Evolutionary conservation across 257 asterid species (phyloP).

Genomic region (Scutellaria minor): DNA sequence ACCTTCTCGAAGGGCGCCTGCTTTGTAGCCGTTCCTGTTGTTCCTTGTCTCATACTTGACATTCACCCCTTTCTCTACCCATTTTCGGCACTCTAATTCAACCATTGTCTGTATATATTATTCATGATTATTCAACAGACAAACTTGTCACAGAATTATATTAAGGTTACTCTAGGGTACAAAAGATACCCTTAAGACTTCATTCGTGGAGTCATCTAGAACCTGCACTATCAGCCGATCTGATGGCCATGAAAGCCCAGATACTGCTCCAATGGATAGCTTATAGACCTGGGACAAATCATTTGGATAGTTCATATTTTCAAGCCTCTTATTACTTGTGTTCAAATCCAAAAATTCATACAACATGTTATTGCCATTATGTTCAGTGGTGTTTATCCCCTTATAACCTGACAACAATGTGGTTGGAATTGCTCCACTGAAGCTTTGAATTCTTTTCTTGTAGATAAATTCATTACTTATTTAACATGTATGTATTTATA

Average conservation of each 20-base stretch:
- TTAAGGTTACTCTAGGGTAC: slow-evolving; percentile 15
- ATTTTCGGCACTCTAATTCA: slow-evolving; percentile 72
- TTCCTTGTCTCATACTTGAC: slow-evolving; percentile 83
- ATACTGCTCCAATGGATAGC: slow-evolving; percentile 86
- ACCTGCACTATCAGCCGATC: slow-evolving; percentile 76
- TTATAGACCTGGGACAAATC: slow-evolving; percentile 71
- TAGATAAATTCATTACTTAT: neutral
- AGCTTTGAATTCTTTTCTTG: neutral
- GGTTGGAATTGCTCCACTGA: neutral
- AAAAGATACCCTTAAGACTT: slow-evolving; percentile 65
- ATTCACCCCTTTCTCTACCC: slow-evolving; percentile 71
- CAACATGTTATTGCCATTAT: neutral
- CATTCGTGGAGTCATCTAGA: slow-evolving; percentile 89
- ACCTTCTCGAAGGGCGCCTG: slow-evolving; percentile 93
- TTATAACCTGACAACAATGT: neutral
- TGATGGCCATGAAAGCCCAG: slow-evolving; percentile 83
- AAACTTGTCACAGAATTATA: slow-evolving; percentile 19
- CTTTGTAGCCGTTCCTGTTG: slow-evolving; percentile 93
- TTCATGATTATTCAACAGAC: slow-evolving; percentile 16
- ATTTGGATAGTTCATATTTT: slow-evolving; percentile 27
- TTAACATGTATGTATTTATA: neutral
- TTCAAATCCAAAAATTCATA: neutral
- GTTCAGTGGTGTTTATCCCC: slow-evolving; percentile 6
- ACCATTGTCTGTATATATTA: slow-evolving; percentile 59
- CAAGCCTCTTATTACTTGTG: neutral